Percentiles rank a stretch among this genome's conserved stretches.
phyloP scores from a whole-genome alignment of 2,329 filamentous ascomycete genomes.

The Incumbomyces delicatus region DNA sequence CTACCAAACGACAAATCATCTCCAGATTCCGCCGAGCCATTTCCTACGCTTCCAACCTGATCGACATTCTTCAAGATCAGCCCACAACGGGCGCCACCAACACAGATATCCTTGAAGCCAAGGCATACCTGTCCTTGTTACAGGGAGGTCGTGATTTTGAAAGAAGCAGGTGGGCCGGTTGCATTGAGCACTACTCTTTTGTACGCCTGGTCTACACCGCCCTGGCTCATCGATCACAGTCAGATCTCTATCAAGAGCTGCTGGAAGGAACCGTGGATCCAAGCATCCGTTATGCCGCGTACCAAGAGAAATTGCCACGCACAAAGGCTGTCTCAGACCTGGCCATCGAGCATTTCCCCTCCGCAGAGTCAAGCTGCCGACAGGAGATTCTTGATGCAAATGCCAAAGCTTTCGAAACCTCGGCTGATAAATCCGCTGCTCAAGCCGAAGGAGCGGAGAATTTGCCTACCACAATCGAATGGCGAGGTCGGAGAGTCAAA shows the following conservation, averaged over 20 bases:
- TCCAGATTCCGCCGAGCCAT: constrained; percentile 76
- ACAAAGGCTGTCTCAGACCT: constrained; percentile 73
- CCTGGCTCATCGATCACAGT: constrained; percentile 55
- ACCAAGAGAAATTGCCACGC: constrained; percentile 78
- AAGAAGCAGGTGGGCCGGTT: constrained; percentile 74
- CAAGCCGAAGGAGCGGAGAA: constrained; percentile 38
- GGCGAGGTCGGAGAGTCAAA: constrained; percentile 75
- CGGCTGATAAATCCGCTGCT: constrained; percentile 45
- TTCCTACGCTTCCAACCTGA: constrained; percentile 57
- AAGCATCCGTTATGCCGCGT: constrained; percentile 87
- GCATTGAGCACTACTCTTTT: constrained; percentile 64
- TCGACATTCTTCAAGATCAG: constrained; percentile 54
- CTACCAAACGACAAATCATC: constrained; percentile 76
- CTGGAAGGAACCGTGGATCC: constrained; percentile 80
- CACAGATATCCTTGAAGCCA: constrained; percentile 71
- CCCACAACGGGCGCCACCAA: constrained; percentile 55
- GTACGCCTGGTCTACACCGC: constrained; percentile 75
- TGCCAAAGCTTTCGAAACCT: constrained; percentile 45
- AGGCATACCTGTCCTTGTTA: constrained; percentile 70
- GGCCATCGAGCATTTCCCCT: constrained; percentile 67
- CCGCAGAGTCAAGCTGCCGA: constrained; percentile 47
- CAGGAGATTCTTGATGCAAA: constrained; percentile 62
- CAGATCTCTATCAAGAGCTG: constrained; percentile 76
- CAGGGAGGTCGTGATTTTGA: constrained; percentile 73
- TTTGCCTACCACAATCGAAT: constrained; percentile 65